Conservation (phyloP, 352 stramenopile genomes). For the Phytophthora pisi region DNA sequence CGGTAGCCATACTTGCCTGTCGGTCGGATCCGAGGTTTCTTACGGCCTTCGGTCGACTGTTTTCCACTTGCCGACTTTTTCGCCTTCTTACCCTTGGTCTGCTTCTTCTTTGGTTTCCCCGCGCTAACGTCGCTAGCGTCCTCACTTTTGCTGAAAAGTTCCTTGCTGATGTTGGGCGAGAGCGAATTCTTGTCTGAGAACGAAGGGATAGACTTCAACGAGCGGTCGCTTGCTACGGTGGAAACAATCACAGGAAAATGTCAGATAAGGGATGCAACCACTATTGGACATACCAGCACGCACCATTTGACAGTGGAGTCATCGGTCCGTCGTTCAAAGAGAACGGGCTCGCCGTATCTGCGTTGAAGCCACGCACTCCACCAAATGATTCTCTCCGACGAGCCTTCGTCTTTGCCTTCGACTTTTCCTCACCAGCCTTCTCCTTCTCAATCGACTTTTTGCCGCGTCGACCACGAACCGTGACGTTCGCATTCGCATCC, state of each 20-base stretch:
- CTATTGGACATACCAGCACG: slow-evolving; percentile 5
- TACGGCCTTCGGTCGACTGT: slow-evolving; percentile 24
- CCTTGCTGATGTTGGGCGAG: slow-evolving; percentile 57
- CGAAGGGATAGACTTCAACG: slow-evolving; percentile 56
- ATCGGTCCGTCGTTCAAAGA: slow-evolving; percentile 60
- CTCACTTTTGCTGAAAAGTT: slow-evolving; percentile 56
- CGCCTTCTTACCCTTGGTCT: slow-evolving; percentile 38
- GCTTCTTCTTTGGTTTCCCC: slow-evolving; percentile 30
- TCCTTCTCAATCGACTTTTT: slow-evolving; percentile 27
- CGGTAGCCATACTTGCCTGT: slow-evolving; percentile 61
- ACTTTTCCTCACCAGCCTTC: slow-evolving; percentile 2
- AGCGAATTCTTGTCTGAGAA: slow-evolving; percentile 60
- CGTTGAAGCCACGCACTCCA: slow-evolving; percentile 46
- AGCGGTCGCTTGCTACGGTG: slow-evolving; percentile 61
- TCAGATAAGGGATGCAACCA: slow-evolving; percentile 8
- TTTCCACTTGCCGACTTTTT: slow-evolving; percentile 32
- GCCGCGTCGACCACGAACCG: slow-evolving; percentile 23
- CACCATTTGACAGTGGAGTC: slow-evolving; percentile 74
- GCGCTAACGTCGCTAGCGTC: slow-evolving; percentile 39
- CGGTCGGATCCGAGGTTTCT: slow-evolving; percentile 35
- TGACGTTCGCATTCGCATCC: slow-evolving; percentile 29
- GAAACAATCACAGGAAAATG: neutral
- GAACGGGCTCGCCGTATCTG: slow-evolving; percentile 58
- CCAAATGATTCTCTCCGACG: slow-evolving; percentile 48
- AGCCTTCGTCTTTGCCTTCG: slow-evolving; percentile 29